phyloP scores from a whole-genome alignment of 1,284 basidiomycete genomes.

The Spongispora temasekensis region DNA sequence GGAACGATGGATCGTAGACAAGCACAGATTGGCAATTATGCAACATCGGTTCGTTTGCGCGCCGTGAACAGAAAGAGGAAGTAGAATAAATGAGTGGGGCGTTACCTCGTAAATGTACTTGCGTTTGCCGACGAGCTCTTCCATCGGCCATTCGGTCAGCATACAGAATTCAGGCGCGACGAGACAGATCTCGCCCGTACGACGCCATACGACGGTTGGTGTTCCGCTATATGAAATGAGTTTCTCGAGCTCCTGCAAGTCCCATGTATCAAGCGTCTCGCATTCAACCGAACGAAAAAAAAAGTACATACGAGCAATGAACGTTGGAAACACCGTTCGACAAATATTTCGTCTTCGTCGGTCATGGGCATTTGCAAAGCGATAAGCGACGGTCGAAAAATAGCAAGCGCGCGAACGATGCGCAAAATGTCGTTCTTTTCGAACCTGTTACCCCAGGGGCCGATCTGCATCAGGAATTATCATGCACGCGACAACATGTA shows the following conservation, averaged over 20 bases:
- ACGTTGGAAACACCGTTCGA: conserved; percentile 94
- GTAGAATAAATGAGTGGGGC: conserved; percentile 18
- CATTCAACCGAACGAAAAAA: conserved; percentile 1
- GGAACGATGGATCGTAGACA: neutral
- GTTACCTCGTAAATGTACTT: conserved; percentile 90
- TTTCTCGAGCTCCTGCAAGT: conserved; percentile 86
- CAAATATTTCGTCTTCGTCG: conserved; percentile 92
- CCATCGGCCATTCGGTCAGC: conserved; percentile 86
- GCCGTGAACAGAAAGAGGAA: conserved; percentile 23
- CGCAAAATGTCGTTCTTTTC: conserved; percentile 95
- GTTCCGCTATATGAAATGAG: conserved; percentile 97
- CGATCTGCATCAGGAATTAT: conserved; percentile 41
- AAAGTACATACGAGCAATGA: conserved; percentile 74
- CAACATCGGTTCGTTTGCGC: conserved; percentile 13
- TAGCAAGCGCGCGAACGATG: conserved; percentile 91
- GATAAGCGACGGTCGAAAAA: conserved; percentile 93
- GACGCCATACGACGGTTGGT: conserved; percentile 98
- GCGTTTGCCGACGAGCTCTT: conserved; percentile 76
- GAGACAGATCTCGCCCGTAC: conserved; percentile 96
- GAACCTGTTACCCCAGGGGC: conserved; percentile 65
- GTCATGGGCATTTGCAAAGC: conserved; percentile 95
- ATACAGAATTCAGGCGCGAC: conserved; percentile 97
- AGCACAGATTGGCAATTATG: neutral
- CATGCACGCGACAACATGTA: conserved; percentile 34
- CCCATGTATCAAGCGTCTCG: conserved; percentile 5